These are phyloP conservation scores for Onygena corvina DNA, from an alignment of 2,329 filamentous ascomycete species.

Conservation along the genomic window DNA sequence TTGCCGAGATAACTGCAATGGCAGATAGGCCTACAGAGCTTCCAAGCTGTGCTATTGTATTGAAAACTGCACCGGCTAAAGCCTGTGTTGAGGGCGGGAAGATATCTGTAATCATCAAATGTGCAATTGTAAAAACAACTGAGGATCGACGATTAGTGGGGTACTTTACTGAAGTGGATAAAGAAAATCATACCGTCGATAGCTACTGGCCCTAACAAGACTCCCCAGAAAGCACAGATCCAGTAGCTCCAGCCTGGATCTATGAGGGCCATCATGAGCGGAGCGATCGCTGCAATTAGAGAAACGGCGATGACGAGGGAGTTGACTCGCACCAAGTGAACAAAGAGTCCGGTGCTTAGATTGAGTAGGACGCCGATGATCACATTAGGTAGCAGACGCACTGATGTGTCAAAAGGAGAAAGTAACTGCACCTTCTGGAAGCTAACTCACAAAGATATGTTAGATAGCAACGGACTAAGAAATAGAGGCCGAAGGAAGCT, in stretches of 20 bases:
- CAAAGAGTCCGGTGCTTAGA: conserved; percentile 13
- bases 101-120: conserved; percentile 43
- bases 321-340: conserved; percentile 10
- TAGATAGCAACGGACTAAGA: too few relatives aligned
- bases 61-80: conserved; percentile 51
- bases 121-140: conserved; percentile 43
- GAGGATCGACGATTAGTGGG: not conserved
- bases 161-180: not conserved
- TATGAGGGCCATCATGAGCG: conserved; percentile 14
- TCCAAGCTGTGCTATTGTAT: conserved; percentile 47
- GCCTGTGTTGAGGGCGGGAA: conserved; percentile 48
- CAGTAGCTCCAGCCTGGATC: conserved; percentile 13
- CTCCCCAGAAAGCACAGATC: conserved; percentile 14
- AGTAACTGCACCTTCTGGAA: conserved; percentile 42
- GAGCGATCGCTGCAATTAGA: conserved; percentile 11
- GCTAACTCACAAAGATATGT: conserved; percentile 16
- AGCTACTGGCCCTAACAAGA: conserved; percentile 13
- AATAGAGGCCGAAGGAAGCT: not conserved
- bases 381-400: conserved; percentile 38
- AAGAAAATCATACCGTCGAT: conserved; percentile 11
- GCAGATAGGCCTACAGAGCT: conserved; percentile 42
- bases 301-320: conserved; percentile 11
- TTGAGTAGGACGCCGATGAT: conserved; percentile 26
- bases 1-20: conserved; percentile 36
- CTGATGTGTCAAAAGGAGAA: conserved; percentile 36